phyloP scores from a whole-genome alignment of 192 early-diverging fungal species.

The Coemansia sp. region DNA sequence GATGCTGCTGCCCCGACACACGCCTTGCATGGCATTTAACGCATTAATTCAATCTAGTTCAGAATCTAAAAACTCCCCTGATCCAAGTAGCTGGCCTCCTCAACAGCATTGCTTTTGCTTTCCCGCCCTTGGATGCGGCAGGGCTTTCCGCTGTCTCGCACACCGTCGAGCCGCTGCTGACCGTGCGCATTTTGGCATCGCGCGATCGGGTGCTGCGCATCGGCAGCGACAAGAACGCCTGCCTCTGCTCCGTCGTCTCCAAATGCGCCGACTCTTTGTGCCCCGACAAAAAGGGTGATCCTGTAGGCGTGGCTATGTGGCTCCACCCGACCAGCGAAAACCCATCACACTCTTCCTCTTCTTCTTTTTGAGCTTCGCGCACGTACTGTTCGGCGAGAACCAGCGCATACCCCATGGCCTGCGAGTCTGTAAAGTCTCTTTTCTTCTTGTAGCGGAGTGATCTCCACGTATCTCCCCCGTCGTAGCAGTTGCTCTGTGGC shows the following conservation, averaged over 20 bases:
- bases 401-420: slow-evolving; percentile 21
- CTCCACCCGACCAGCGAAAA: not conserved
- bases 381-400: slow-evolving; percentile 33
- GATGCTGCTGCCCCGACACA: too few relatives aligned
- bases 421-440: slow-evolving; percentile 15
- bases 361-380: not conserved
- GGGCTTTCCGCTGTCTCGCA: not conserved
- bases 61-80: not conserved
- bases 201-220: slow-evolving; percentile 17
- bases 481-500: slow-evolving; percentile 8
- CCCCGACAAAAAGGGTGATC: not conserved
- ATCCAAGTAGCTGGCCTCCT: not conserved
- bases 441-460: not conserved
- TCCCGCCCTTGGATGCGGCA: not conserved
- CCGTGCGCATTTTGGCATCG: slow-evolving; percentile 8
- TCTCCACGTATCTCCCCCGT: not conserved
- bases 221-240: slow-evolving; percentile 10
- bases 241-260: not conserved
- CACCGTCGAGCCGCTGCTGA: slow-evolving; percentile 19
- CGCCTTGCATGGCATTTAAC: too few relatives aligned
- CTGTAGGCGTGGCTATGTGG: not conserved
- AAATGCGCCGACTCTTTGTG: not conserved
- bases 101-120: not conserved
- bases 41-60: not conserved
- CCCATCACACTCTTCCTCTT: not conserved